A percentile compares a stretch with the other conserved stretches of the same genome.
Evolutionary conservation across 441 rosid genomes (phyloP).

Genomic region (Gossypium aridum): DNA sequence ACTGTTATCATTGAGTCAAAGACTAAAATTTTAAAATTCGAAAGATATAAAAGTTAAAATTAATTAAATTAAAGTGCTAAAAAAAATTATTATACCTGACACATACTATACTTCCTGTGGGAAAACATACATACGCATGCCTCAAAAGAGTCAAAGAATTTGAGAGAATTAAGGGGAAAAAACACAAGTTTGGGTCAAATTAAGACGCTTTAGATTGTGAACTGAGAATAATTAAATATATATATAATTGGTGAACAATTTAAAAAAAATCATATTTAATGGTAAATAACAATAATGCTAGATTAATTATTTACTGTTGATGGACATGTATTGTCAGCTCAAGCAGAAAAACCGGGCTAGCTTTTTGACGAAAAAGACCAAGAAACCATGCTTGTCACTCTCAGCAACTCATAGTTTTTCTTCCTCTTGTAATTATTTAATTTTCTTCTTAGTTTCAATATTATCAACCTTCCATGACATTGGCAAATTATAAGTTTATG

Average conservation of each 20-base stretch:
- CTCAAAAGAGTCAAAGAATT: constrained; percentile 30
- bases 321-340: constrained; percentile 16
- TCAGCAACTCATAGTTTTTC: constrained; percentile 2
- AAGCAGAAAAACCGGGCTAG: constrained; percentile 36
- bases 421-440: not conserved
- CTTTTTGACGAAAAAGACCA: constrained; percentile 33
- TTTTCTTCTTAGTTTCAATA: not conserved
- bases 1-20: too few relatives aligned
- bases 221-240: not conserved
- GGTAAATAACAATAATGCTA: not conserved
- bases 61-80: too few relatives aligned
- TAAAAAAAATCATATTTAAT: not conserved
- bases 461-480: not conserved
- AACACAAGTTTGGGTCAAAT: constrained; percentile 39
- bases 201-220: constrained; percentile 38
- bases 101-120: constrained; percentile 8
- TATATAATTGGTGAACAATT: not conserved
- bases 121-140: constrained; percentile 12
- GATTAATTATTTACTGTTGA: not conserved
- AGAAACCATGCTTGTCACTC: constrained; percentile 17
- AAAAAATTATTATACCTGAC: constrained; percentile 29
- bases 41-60: too few relatives aligned
- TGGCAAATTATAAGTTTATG: not conserved
- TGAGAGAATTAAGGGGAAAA: constrained; percentile 10
- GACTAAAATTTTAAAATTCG: too few relatives aligned